Percentiles rank a stretch among this genome's conserved stretches.
These are phyloP conservation scores for Melaleuca quinquenervia DNA, from an alignment of 345 rosid genomes.

Conservation along the genomic window DNA sequence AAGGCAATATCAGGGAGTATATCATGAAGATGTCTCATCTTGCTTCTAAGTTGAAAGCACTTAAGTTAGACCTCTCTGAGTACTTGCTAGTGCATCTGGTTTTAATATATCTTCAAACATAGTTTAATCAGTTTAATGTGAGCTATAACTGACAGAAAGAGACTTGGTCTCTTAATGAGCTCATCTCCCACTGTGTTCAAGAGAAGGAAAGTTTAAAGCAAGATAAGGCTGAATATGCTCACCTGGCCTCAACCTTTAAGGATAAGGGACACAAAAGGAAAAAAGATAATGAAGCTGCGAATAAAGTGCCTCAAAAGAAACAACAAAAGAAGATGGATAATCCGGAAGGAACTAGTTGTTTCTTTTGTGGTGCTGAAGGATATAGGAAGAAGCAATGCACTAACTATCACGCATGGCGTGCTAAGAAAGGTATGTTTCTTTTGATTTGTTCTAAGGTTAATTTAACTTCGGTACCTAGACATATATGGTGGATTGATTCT, in stretches of 20 bases:
- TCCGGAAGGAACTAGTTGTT: too few relatives aligned
- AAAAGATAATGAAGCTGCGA: background rate
- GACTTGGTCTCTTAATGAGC: slow-evolving; percentile 2
- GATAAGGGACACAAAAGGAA: too few relatives aligned
- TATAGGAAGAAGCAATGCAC: background rate
- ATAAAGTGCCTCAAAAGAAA: background rate
- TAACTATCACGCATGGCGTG: background rate
- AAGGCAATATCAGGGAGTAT: slow-evolving; percentile 2
- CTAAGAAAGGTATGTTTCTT: slow-evolving; percentile 4
- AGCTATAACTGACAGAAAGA: slow-evolving; percentile 1
- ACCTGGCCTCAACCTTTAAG: background rate
- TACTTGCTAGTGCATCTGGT: slow-evolving; percentile 2
- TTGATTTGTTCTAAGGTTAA: slow-evolving; percentile 1
- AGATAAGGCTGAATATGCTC: background rate
- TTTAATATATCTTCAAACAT: slow-evolving; percentile 5
- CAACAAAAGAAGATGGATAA: background rate
- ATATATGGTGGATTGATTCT: slow-evolving; percentile 2
- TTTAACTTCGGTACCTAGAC: background rate
- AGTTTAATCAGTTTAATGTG: background rate
- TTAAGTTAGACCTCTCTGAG: too few relatives aligned
- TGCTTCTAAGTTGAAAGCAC: too few relatives aligned
- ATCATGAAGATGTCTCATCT: slow-evolving; percentile 7
- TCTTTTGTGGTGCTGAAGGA: too few relatives aligned
- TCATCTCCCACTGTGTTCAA: slow-evolving; percentile 2
- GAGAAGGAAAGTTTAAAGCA: background rate